Conservation (phyloP, 768 basidiomycete genomes). For the Crepidotus variabilis region DNA sequence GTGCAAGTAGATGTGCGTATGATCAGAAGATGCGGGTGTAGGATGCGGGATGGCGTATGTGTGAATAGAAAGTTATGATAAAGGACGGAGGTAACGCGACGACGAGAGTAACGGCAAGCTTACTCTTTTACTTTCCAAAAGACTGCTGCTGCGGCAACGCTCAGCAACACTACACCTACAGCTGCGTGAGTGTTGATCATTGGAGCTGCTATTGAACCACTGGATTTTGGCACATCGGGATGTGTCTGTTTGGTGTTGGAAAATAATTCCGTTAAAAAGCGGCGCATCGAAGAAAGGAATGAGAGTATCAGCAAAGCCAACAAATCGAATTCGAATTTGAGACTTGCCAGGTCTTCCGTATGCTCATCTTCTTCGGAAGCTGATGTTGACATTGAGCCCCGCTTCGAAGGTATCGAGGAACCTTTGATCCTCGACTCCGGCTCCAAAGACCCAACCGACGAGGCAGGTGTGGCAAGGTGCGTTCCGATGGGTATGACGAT, state of each 20-base stretch:
- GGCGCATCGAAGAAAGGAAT: background rate
- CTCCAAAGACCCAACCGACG: slow-evolving; percentile 12
- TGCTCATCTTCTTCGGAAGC: slow-evolving; percentile 3
- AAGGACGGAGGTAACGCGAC: too few relatives aligned
- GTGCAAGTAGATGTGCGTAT: too few relatives aligned
- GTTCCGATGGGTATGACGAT: slow-evolving; percentile 9
- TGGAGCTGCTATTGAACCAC: background rate
- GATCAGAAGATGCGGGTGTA: too few relatives aligned
- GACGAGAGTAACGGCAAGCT: too few relatives aligned
- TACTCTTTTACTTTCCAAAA: slow-evolving; percentile 52
- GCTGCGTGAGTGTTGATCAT: slow-evolving; percentile 48
- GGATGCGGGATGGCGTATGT: too few relatives aligned
- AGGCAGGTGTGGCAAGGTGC: slow-evolving; percentile 23
- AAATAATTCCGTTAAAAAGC: background rate
- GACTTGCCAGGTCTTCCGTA: slow-evolving; percentile 15
- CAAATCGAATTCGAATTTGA: slow-evolving; percentile 10
- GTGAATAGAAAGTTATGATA: too few relatives aligned
- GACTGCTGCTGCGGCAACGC: slow-evolving; percentile 69
- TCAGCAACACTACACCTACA: slow-evolving; percentile 60
- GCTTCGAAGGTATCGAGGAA: slow-evolving; percentile 5
- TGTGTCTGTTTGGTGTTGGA: background rate
- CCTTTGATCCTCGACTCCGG: slow-evolving; percentile 7
- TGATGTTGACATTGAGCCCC: slow-evolving; percentile 1
- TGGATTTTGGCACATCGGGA: background rate
- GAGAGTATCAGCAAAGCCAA: slow-evolving; percentile 13